A percentile compares a stretch with the other conserved stretches of the same genome.
These are phyloP conservation scores for Hypoxylon fuscum DNA, from an alignment of 495 filamentous ascomycete genomes.

Conservation along the genomic window DNA sequence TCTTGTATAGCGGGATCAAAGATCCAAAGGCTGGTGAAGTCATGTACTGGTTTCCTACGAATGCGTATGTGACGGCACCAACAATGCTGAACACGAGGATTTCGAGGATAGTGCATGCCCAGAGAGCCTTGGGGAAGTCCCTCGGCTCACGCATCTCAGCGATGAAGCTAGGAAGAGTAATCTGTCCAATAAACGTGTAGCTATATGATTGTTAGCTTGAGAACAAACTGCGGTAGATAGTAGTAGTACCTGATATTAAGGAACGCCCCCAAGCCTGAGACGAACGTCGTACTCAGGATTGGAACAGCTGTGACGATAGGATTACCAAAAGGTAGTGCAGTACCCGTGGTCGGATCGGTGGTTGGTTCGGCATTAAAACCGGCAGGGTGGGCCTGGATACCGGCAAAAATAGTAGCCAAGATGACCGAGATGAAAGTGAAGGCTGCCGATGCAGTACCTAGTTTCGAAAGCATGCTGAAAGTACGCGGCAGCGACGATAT, in stretches of 20 bases:
- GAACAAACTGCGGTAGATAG: not conserved
- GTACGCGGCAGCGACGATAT: conserved; percentile 82
- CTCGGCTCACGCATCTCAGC: conserved; percentile 87
- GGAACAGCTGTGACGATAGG: conserved; percentile 73
- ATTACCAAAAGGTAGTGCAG: too few relatives aligned
- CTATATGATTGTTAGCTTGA: conserved; percentile 42
- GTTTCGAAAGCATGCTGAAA: conserved; percentile 76
- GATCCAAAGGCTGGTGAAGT: conserved; percentile 84
- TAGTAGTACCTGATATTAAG: conserved; percentile 71
- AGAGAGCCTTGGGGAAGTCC: conserved; percentile 90
- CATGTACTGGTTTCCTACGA: conserved; percentile 86
- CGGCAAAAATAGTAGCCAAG: conserved; percentile 80
- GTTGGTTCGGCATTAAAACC: conserved; percentile 60
- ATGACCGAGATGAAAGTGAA: conserved; percentile 89
- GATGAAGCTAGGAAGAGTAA: conserved; percentile 90
- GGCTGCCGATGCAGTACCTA: conserved; percentile 78
- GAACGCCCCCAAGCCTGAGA: conserved; percentile 81
- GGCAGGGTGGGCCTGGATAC: conserved; percentile 72
- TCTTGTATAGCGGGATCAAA: conserved; percentile 76
- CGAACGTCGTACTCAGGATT: conserved; percentile 75
- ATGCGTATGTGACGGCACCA: conserved; percentile 79
- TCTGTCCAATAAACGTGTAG: conserved; percentile 94
- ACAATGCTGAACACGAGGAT: conserved; percentile 82
- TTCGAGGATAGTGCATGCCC: conserved; percentile 85
- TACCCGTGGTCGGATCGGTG: too few relatives aligned